phyloP scores from a whole-genome alignment of 352 stramenopile species.

The Globisporangium barbulae region DNA sequence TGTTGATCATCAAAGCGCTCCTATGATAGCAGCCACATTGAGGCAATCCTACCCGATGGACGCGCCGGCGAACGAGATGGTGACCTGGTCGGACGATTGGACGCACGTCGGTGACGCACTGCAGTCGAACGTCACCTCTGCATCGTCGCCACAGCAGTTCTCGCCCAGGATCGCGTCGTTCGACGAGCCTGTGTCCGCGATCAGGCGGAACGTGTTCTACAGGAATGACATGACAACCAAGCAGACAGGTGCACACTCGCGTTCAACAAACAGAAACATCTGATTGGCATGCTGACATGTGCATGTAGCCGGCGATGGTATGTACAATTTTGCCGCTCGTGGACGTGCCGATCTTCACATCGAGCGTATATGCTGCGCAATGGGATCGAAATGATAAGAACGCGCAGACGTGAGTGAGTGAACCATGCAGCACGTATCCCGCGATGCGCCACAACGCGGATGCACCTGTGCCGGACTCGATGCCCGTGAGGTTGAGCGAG shows the following conservation, averaged over 20 bases:
- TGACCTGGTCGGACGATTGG: constrained; percentile 21
- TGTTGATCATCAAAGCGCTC: not conserved
- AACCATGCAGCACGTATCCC: not conserved
- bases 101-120: constrained; percentile 59
- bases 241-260: not conserved
- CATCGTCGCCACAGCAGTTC: constrained; percentile 49
- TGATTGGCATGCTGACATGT: not conserved
- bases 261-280: not conserved
- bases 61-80: constrained; percentile 56
- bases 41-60: constrained; percentile 46
- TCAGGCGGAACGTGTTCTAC: constrained; percentile 72
- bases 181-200: constrained; percentile 82
- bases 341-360: constrained; percentile 26
- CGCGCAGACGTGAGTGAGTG: not conserved
- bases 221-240: not conserved
- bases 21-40: not conserved
- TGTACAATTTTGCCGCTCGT: constrained; percentile 17
- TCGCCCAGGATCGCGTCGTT: constrained; percentile 69
- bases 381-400: not conserved
- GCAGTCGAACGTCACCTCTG: constrained; percentile 61
- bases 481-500: constrained; percentile 32
- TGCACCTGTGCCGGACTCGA: constrained; percentile 31
- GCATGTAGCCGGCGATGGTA: not conserved
- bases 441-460: not conserved
- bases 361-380: constrained; percentile 29